Percentiles rank a stretch among this genome's conserved stretches.
Evolutionary conservation across 2,329 filamentous ascomycete genomes (phyloP).

Genomic region (Neocucurbitaria cava): DNA sequence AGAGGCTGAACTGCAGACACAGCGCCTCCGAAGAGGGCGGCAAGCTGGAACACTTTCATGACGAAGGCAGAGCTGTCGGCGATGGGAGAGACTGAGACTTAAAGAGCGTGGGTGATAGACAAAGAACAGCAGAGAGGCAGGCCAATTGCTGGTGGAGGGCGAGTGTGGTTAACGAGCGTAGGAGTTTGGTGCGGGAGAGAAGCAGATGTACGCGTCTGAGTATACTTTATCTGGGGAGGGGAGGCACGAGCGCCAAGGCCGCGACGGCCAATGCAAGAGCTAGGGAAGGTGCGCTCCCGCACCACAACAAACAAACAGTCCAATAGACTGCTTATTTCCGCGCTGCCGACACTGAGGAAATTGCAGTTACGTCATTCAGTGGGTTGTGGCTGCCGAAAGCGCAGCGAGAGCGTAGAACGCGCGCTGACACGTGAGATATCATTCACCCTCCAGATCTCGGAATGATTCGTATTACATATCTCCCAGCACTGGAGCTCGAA

Average conservation of each 20-base stretch:
- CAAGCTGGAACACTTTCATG: conserved; percentile 39
- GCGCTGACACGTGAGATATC: conserved; percentile 17
- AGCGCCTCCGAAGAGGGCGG: conserved; percentile 32
- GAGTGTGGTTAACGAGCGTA: conserved; percentile 35
- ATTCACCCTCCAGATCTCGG: conserved; percentile 13
- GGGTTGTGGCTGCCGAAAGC: not conserved
- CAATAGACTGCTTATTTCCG: not conserved
- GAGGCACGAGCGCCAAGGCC: conserved; percentile 26
- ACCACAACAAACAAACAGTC: conserved; percentile 24
- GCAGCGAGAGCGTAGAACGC: not conserved
- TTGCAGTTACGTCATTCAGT: conserved; percentile 7
- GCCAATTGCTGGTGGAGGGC: conserved; percentile 17
- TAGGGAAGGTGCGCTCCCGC: conserved; percentile 20
- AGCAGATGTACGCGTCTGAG: conserved; percentile 6
- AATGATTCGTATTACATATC: not conserved
- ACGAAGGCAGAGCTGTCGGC: conserved; percentile 17
- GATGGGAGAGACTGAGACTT: conserved; percentile 19
- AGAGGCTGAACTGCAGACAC: conserved; percentile 27
- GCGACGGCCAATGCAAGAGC: conserved; percentile 11
- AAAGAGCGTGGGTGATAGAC: conserved; percentile 27
- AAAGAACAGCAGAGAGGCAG: conserved; percentile 24
- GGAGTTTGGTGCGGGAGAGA: conserved; percentile 22
- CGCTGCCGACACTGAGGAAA: not conserved
- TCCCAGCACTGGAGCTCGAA: not conserved
- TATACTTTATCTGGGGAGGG: conserved; percentile 18